Percentiles rank a stretch among this genome's conserved stretches.
phyloP scores from a whole-genome alignment of 2,329 filamentous ascomycete species.

The Zymoseptoria crescenta region DNA sequence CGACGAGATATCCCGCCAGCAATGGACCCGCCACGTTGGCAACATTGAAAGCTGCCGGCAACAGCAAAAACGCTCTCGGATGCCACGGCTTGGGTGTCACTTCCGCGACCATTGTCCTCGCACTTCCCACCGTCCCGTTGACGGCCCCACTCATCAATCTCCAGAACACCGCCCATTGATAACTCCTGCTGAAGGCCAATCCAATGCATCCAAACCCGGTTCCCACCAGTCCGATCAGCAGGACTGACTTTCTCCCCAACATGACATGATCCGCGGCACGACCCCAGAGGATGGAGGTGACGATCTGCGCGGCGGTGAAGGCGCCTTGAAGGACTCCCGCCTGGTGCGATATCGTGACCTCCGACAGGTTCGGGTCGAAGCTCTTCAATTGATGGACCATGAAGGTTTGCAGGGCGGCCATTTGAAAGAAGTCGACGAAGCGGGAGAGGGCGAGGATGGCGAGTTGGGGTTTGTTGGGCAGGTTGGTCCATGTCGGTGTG shows the following conservation, averaged over 20 bases:
- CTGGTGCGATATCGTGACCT: slow-evolving; percentile 39
- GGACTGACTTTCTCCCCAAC: slow-evolving; percentile 37
- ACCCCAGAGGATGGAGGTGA: slow-evolving; percentile 37
- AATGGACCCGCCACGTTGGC: slow-evolving; percentile 39
- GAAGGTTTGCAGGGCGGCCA: slow-evolving; percentile 38
- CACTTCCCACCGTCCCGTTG: slow-evolving; percentile 36
- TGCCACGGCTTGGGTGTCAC: slow-evolving; percentile 34
- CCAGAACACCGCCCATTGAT: slow-evolving; percentile 36
- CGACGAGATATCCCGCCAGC: slow-evolving; percentile 56
- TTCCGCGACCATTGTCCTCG: slow-evolving; percentile 37
- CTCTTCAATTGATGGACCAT: slow-evolving; percentile 38
- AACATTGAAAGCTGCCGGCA: slow-evolving; percentile 36
- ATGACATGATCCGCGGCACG: slow-evolving; percentile 36
- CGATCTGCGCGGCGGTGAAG: slow-evolving; percentile 37
- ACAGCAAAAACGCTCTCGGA: slow-evolving; percentile 33
- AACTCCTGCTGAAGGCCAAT: slow-evolving; percentile 33
- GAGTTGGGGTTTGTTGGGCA: slow-evolving; percentile 36
- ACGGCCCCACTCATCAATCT: slow-evolving; percentile 34
- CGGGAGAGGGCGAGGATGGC: slow-evolving; percentile 34
- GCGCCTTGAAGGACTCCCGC: slow-evolving; percentile 35
- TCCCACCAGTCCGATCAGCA: slow-evolving; percentile 34
- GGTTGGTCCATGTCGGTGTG: slow-evolving; percentile 33
- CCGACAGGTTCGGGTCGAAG: slow-evolving; percentile 37
- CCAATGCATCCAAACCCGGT: slow-evolving; percentile 34
- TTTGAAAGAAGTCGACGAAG: slow-evolving; percentile 40